Conservation (phyloP, 2,329 filamentous ascomycete genomes). For the Spiromastix sp. region DNA sequence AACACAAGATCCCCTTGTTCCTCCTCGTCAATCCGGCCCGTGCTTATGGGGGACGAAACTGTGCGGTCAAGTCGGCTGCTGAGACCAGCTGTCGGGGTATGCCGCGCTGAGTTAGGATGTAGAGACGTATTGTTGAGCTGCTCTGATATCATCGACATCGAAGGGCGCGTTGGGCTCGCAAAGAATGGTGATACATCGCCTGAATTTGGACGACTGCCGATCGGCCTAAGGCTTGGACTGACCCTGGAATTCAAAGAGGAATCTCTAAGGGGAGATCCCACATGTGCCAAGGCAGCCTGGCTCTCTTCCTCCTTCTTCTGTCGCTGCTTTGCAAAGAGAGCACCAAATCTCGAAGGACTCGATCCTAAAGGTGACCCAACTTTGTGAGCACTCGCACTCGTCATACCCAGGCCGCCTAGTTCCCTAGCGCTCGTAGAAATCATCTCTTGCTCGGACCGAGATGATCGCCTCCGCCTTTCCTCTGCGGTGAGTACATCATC, state of each 20-base stretch:
- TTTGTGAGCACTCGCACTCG: slow-evolving; percentile 37
- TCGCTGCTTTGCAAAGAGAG: slow-evolving; percentile 45
- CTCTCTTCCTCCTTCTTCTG: slow-evolving; percentile 42
- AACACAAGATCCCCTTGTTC: slow-evolving; percentile 39
- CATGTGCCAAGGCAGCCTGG: slow-evolving; percentile 45
- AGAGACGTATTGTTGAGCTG: slow-evolving; percentile 39
- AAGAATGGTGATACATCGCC: slow-evolving; percentile 42
- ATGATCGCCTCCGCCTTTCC: slow-evolving; percentile 49
- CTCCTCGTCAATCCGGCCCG: slow-evolving; percentile 39
- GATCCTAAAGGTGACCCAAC: slow-evolving; percentile 48
- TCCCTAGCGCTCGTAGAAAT: slow-evolving; percentile 36
- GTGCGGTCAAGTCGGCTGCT: slow-evolving; percentile 32
- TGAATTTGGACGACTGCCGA: slow-evolving; percentile 36
- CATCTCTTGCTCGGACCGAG: slow-evolving; percentile 45
- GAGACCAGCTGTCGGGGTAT: slow-evolving; percentile 21
- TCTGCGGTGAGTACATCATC: slow-evolving; percentile 54
- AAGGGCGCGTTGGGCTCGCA: slow-evolving; percentile 46
- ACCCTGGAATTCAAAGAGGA: slow-evolving; percentile 42
- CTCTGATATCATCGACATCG: slow-evolving; percentile 53
- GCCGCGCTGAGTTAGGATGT: slow-evolving; percentile 29
- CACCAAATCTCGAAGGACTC: slow-evolving; percentile 53
- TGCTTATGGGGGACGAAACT: slow-evolving; percentile 35
- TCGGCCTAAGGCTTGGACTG: slow-evolving; percentile 42
- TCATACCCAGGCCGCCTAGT: slow-evolving; percentile 41
- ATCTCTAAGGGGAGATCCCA: slow-evolving; percentile 57